Base-by-base conservation (phyloP, 331 rosid genomes). In the Malus hybrid region DNA sequence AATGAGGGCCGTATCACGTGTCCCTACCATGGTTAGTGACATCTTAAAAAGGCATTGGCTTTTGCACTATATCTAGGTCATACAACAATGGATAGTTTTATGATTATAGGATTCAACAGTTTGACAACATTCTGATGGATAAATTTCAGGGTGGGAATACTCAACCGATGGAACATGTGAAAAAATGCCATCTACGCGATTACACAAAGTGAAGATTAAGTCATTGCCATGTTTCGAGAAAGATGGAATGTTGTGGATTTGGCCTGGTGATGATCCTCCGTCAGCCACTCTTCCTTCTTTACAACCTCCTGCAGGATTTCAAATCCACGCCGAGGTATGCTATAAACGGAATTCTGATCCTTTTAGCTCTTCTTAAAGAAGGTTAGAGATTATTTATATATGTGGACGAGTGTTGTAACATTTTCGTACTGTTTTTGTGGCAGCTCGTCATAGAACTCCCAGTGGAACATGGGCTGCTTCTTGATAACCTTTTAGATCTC, bases 391-490 rank as follows among this genome's bases (percentile, higher is more conserved):
- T 73, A 26, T 15, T 22, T 74, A 39, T 20, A 22, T 33, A 32
- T 36, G 5, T 32, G 58, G 32, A 52, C 19, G 10, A 53, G 70
- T 16, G 42, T 29, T 19, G 20, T 72, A 19, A 68, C 50, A 55
- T 1, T 33, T 46, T 76, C 22, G 58, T 32, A 53, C 30, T 26
- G 26, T 79, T 50, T 78, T 81, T 56, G 7, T 67, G 44, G 73
- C 91, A 95, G 97, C 89, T 95, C 67, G 89, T 95, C 71, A 95
- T 95, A 88, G 99, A 95, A 58, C 96, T 95, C 85, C 99, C 99
- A 5, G 84, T 92, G 28, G 99, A 95, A 82, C 97, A 95, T 79
- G 99, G 99, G 10, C 79, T 95, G 80, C 99, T 95, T 78, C 84
- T 95, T 68, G 99, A 95, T 81, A 95, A 92, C 79, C 99, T 95